Conservation (phyloP, 352 stramenopile genomes). For the Saprolegnia parasitica region DNA sequence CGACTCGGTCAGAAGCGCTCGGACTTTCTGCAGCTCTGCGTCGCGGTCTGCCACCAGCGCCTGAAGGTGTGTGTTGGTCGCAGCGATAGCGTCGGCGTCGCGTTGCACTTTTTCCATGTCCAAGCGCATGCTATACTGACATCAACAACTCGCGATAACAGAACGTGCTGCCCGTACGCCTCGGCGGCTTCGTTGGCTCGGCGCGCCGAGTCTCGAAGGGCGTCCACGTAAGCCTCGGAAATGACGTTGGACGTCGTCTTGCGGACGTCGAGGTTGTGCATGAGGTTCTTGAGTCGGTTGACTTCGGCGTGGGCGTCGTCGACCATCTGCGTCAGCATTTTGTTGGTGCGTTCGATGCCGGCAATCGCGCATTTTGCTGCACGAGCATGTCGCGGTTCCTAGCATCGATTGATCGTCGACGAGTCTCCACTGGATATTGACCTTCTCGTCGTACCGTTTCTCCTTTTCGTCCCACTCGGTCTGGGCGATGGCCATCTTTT, state of each 20-base stretch:
- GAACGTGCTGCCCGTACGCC: too few species aligned
- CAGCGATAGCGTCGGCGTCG: neutral
- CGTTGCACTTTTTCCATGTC: constrained; percentile 9
- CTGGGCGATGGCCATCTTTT: constrained; percentile 12
- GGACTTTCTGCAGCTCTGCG: neutral
- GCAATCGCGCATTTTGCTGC: constrained; percentile 14
- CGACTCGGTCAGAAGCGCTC: constrained; percentile 17
- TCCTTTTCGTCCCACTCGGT: neutral
- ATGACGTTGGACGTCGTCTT: neutral
- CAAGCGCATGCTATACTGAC: constrained; percentile 11
- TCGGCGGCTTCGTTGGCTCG: constrained; percentile 1
- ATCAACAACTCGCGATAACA: too few species aligned
- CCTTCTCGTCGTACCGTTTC: constrained; percentile 1
- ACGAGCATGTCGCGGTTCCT: constrained; percentile 6
- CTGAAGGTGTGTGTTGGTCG: neutral
- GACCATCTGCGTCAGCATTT: neutral
- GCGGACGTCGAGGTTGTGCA: neutral
- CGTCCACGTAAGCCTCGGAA: constrained; percentile 19
- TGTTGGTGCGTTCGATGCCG: constrained; percentile 22
- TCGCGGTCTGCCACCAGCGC: neutral
- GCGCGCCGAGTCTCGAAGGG: neutral
- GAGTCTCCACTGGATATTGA: neutral
- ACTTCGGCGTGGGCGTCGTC: constrained; percentile 8
- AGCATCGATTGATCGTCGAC: neutral
- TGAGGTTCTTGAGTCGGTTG: neutral